These are phyloP conservation scores for Aphanomyces euteiches DNA, from an alignment of 352 stramenopile genomes.

Conservation along the genomic window DNA sequence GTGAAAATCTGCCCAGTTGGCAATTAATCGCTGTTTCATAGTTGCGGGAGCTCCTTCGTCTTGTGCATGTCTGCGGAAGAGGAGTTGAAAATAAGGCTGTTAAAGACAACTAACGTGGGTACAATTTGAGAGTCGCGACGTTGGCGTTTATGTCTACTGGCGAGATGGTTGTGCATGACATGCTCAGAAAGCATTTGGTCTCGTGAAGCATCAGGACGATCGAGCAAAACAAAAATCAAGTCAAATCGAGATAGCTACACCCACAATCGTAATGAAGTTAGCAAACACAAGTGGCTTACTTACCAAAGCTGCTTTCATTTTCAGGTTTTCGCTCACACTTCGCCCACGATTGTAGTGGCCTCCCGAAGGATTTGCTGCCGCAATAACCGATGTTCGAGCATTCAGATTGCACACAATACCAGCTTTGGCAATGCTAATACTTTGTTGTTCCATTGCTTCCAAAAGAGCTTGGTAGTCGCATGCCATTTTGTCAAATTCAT, in stretches of 20 bases:
- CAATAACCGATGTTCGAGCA: conserved; percentile 93
- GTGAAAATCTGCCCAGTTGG: conserved; percentile 49
- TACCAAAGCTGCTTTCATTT: conserved; percentile 91
- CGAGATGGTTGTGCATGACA: conserved; percentile 89
- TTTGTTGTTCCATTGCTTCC: conserved; percentile 99
- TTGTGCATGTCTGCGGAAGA: background rate
- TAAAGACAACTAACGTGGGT: background rate
- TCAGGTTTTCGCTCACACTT: conserved; percentile 95
- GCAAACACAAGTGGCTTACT: background rate
- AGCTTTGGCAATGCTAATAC: conserved; percentile 89
- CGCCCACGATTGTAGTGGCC: conserved; percentile 95
- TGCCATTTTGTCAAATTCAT: conserved; percentile 99
- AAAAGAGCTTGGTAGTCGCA: conserved; percentile 89
- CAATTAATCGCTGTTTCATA: conserved; percentile 50
- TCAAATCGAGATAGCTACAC: conserved; percentile 92
- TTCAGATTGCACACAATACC: conserved; percentile 94
- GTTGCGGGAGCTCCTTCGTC: conserved; percentile 15
- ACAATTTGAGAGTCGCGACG: background rate
- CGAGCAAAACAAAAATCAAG: conserved; percentile 96
- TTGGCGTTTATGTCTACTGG: conserved; percentile 33
- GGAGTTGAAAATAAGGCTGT: too few relatives aligned
- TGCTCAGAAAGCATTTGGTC: conserved; percentile 93
- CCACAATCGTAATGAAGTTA: background rate
- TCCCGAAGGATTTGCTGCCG: conserved; percentile 95
- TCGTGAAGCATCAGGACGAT: conserved; percentile 89